Conservation (phyloP, 116 monocot species). For the Zostera marina region DNA sequence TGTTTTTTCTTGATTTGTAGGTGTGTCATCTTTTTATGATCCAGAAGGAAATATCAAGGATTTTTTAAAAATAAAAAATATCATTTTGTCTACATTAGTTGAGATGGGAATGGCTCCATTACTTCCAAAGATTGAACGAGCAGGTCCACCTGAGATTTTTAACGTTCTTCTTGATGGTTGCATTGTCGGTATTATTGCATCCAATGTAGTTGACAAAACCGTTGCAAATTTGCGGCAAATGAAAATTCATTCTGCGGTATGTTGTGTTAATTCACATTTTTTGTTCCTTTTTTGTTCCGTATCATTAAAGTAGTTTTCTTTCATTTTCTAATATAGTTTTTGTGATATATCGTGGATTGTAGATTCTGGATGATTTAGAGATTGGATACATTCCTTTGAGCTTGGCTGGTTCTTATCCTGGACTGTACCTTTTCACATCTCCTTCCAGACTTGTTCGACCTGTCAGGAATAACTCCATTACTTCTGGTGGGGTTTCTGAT, state of each 20-base stretch:
- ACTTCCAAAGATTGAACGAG: slow-evolving; percentile 44
- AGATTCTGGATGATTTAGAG: slow-evolving; percentile 91
- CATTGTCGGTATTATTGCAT: slow-evolving; percentile 60
- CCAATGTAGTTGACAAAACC: slow-evolving; percentile 39
- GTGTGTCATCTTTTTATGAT: slow-evolving; percentile 59
- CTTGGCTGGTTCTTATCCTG: slow-evolving; percentile 77
- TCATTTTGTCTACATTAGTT: slow-evolving; percentile 43
- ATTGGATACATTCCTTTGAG: slow-evolving; percentile 85
- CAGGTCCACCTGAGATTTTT: slow-evolving; percentile 74
- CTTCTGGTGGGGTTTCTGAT: slow-evolving; percentile 10
- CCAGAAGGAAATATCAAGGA: slow-evolving; percentile 53
- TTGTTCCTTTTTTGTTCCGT: not conserved
- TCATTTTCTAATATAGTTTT: not conserved
- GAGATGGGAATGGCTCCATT: slow-evolving; percentile 67
- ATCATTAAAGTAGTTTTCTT: not conserved
- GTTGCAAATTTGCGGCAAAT: slow-evolving; percentile 56
- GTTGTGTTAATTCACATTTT: slow-evolving; percentile 13
- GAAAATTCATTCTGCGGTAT: slow-evolving; percentile 37
- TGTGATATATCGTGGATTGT: not conserved
- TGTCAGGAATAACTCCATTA: slow-evolving; percentile 43
- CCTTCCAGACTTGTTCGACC: slow-evolving; percentile 86
- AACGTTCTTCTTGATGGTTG: slow-evolving; percentile 84
- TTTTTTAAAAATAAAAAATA: slow-evolving; percentile 40
- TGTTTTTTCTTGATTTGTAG: slow-evolving; percentile 19
- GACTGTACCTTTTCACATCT: slow-evolving; percentile 74